Conservation (phyloP, 2,329 filamentous ascomycete genomes). For the Fusarium piperis region DNA sequence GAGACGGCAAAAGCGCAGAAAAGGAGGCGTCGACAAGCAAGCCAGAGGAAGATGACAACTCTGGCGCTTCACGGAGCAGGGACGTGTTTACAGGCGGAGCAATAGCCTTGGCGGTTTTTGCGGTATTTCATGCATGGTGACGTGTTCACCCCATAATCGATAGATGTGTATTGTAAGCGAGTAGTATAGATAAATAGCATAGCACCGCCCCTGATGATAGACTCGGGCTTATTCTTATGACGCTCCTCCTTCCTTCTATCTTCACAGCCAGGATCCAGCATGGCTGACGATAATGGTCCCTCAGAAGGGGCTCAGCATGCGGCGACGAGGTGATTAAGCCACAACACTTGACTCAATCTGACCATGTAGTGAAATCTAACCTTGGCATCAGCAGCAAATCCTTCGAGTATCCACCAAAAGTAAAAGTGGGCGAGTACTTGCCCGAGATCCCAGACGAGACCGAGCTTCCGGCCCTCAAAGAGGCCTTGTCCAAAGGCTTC, state of each 20-base stretch:
- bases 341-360: not conserved
- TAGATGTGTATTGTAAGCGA: not conserved
- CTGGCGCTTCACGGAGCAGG: not conserved
- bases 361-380: not conserved
- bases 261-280: not conserved
- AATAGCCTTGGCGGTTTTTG: not conserved
- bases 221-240: not conserved
- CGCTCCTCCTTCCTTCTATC: not conserved
- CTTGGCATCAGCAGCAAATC: not conserved
- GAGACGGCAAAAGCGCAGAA: not conserved
- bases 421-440: not conserved
- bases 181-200: not conserved
- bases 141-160: not conserved
- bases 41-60: conserved; percentile 2
- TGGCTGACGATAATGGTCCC: not conserved
- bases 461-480: not conserved
- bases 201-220: not conserved
- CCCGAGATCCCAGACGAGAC: too few species aligned
- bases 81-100: not conserved
- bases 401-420: not conserved
- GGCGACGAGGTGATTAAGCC: not conserved
- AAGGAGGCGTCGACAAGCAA: not conserved
- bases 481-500: not conserved
- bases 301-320: not conserved
- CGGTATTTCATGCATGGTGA: not conserved